Percentiles rank a stretch among this genome's conserved stretches.
Conservation (phyloP, 495 filamentous ascomycete species). For the Penicillium pulvis region DNA sequence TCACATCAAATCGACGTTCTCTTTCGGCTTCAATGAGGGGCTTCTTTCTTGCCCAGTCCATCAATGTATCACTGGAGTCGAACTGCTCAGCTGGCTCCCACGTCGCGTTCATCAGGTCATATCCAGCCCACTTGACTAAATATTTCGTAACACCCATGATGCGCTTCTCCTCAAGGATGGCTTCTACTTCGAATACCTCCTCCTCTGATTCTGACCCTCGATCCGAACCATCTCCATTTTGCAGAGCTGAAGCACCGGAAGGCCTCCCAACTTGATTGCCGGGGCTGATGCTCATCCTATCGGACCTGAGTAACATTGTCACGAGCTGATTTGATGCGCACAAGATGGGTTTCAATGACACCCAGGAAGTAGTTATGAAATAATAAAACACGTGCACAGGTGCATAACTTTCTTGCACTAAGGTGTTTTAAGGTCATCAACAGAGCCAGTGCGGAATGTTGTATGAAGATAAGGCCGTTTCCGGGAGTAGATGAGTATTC, state of each 20-base stretch:
- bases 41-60: slow-evolving; percentile 58
- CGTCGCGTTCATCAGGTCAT: slow-evolving; percentile 41
- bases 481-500: neutral
- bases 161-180: slow-evolving; percentile 50
- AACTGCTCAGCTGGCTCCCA: slow-evolving; percentile 68
- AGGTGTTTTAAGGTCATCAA: neutral
- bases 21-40: slow-evolving; percentile 43
- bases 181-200: slow-evolving; percentile 46
- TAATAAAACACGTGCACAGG: neutral
- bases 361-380: neutral
- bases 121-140: slow-evolving; percentile 70
- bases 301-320: neutral
- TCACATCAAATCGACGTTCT: slow-evolving; percentile 49
- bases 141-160: slow-evolving; percentile 48
- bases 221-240: neutral
- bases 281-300: neutral
- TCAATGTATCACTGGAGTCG: slow-evolving; percentile 34
- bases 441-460: neutral
- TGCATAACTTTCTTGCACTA: neutral
- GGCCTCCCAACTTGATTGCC: neutral
- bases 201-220: neutral
- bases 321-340: neutral
- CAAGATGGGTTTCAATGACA: neutral
- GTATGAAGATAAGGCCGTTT: neutral
- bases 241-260: neutral